A percentile compares a stretch with the other conserved stretches of the same genome.
Conservation (phyloP, 2,329 filamentous ascomycete species). For the Venturia oleaginea region DNA sequence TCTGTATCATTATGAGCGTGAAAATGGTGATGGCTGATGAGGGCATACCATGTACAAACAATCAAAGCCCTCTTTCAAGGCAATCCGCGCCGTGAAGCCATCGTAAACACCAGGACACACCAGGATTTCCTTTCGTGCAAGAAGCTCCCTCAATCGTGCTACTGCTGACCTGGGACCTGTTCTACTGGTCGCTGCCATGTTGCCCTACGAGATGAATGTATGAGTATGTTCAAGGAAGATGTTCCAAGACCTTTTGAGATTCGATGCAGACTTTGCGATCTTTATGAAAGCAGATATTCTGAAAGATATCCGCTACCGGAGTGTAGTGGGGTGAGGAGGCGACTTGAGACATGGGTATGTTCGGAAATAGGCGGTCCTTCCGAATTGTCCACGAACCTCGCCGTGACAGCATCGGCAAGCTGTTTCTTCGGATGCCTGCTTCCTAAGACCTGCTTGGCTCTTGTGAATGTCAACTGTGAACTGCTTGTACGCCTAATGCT, state of each 20-base stretch:
- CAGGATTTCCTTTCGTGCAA: constrained; percentile 18
- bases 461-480: background rate
- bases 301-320: background rate
- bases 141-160: background rate
- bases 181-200: background rate
- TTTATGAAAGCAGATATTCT: background rate
- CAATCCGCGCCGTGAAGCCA: constrained; percentile 40
- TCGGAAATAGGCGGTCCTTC: background rate
- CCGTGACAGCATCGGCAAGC: background rate
- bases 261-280: background rate
- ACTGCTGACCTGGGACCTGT: background rate
- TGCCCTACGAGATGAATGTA: background rate
- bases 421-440: background rate
- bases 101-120: constrained; percentile 44
- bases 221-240: background rate
- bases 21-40: background rate
- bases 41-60: constrained; percentile 41
- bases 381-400: background rate
- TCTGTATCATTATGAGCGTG: constrained; percentile 13
- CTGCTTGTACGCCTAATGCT: no score
- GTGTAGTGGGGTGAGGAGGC: background rate
- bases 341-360: background rate
- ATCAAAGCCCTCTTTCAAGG: constrained; percentile 40
- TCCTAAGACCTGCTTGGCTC: no score
- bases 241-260: background rate